Evolutionary conservation across 768 basidiomycete species (phyloP), one percentile per base, ranked within the genome.

Genomic region (Suillus plorans): DNA sequence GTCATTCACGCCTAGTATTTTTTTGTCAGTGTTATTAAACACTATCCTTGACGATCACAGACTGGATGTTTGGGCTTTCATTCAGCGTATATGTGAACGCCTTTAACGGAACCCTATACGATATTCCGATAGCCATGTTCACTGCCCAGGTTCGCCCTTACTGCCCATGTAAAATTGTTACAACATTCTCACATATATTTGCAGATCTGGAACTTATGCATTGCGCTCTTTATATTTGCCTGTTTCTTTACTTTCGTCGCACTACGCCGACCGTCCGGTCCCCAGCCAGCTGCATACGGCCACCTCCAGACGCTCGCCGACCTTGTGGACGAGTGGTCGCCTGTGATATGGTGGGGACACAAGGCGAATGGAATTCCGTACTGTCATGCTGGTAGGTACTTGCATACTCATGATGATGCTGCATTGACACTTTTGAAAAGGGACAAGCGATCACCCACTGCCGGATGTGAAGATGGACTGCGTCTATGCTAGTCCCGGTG

Each of bases 241-340:
- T 55, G 74, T n/a, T 41, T 50, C 22, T 52, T 76, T 22, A 67
- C 67, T 0, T 49, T 50, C 18, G 37, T 72, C 41, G 69, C 67
- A 6, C 55, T 70, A 16, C 22, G 31, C 47, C 67, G 36, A 31
- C 74, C 69, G 7, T 63, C 42, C 13, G 74, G 75, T 3, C 67
- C 72, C 1, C 78, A 78, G 44, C 77, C 73, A 0, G 72, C 73
- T 6, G 67, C 73, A 18, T 79, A 78, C 37, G 75, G 77, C 3
- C 74, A 78, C 22, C 62, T 79, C 6, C 73, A 77, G 50, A 79
- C 74, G 22, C 69, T 78, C n/a, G 75, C 72, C 3, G 76, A 79
- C 58, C 63, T 77, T 63, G 68, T 77, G 42, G 78, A 79, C 62
- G 75, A 79, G n/a, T 74, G 78, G 78, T 73, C 74, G n/a, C 63